Evolutionary conservation across 1,139 yeast species (phyloP).

Genomic region (Yamadazyma membranifaciens): DNA sequence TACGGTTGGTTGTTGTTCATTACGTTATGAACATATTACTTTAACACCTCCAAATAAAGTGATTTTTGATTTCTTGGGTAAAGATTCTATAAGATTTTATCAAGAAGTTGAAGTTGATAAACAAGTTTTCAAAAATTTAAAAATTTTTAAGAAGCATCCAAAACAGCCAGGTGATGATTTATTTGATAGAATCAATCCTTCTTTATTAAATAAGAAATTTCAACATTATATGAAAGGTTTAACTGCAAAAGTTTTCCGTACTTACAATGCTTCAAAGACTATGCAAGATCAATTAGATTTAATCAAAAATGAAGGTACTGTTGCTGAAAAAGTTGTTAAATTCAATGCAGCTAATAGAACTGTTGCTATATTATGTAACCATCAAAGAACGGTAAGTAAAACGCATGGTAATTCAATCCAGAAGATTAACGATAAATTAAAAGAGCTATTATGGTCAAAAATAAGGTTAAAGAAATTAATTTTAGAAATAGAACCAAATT

Average conservation of each 20-base stretch:
- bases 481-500: slow-evolving; percentile 57
- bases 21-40: slow-evolving; percentile 85
- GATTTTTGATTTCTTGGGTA: slow-evolving; percentile 93
- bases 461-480: slow-evolving; percentile 72
- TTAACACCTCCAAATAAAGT: slow-evolving; percentile 84
- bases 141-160: slow-evolving; percentile 83
- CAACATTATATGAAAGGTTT: slow-evolving; percentile 90
- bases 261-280: slow-evolving; percentile 93
- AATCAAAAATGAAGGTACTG: slow-evolving; percentile 80
- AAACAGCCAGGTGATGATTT: slow-evolving; percentile 90
- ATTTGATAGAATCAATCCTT: slow-evolving; percentile 86
- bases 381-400: slow-evolving; percentile 89
- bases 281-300: slow-evolving; percentile 93
- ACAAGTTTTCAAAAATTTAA: slow-evolving; percentile 85
- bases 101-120: slow-evolving; percentile 90
- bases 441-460: slow-evolving; percentile 83
- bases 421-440: slow-evolving; percentile 71
- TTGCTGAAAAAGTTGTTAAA: slow-evolving; percentile 80
- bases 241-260: slow-evolving; percentile 96
- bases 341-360: slow-evolving; percentile 95
- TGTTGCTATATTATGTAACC: slow-evolving; percentile 95
- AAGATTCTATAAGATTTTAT: slow-evolving; percentile 87
- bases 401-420: slow-evolving; percentile 79
- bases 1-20: slow-evolving; percentile 96
- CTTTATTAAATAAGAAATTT: slow-evolving; percentile 78